Percentiles rank a stretch among this genome's conserved stretches.
Evolutionary conservation across 495 filamentous ascomycete genomes (phyloP).

Genomic region (Hypoxylon rickii): DNA sequence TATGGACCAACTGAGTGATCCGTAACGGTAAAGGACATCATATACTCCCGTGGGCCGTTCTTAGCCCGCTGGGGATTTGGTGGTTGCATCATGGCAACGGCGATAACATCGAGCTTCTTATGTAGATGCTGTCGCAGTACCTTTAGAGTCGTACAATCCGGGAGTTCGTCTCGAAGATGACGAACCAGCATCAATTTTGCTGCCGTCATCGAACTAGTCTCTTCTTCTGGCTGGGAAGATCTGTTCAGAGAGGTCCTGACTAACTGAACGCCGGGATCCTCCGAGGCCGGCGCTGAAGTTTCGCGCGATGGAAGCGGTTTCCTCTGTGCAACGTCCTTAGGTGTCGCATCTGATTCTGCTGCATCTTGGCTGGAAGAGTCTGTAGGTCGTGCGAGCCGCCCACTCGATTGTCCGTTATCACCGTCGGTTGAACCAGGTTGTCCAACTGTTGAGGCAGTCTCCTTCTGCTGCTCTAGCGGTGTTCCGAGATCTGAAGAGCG

Average conservation of each 20-base stretch:
- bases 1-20: slow-evolving; percentile 62
- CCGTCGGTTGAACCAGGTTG: slow-evolving; percentile 26
- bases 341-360: slow-evolving; percentile 23
- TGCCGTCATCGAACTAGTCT: slow-evolving; percentile 33
- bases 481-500: slow-evolving; percentile 17
- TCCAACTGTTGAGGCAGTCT: not conserved
- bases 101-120: slow-evolving; percentile 66
- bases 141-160: slow-evolving; percentile 72
- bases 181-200: slow-evolving; percentile 48
- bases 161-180: slow-evolving; percentile 62
- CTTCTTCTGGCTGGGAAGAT: slow-evolving; percentile 26
- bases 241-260: slow-evolving; percentile 31
- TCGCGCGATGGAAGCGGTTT: slow-evolving; percentile 3
- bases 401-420: slow-evolving; percentile 23
- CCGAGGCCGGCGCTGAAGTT: slow-evolving; percentile 11
- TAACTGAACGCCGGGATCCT: slow-evolving; percentile 33
- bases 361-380: slow-evolving; percentile 35
- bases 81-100: slow-evolving; percentile 63
- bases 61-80: slow-evolving; percentile 62
- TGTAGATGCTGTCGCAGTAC: slow-evolving; percentile 61
- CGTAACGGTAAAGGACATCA: slow-evolving; percentile 68
- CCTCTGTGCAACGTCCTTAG: slow-evolving; percentile 2
- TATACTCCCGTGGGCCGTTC: slow-evolving; percentile 70
- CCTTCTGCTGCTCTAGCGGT: slow-evolving; percentile 3
- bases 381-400: slow-evolving; percentile 42